These are phyloP conservation scores for Salix purpurea DNA, from an alignment of 345 rosid genomes.

Conservation along the genomic window DNA sequence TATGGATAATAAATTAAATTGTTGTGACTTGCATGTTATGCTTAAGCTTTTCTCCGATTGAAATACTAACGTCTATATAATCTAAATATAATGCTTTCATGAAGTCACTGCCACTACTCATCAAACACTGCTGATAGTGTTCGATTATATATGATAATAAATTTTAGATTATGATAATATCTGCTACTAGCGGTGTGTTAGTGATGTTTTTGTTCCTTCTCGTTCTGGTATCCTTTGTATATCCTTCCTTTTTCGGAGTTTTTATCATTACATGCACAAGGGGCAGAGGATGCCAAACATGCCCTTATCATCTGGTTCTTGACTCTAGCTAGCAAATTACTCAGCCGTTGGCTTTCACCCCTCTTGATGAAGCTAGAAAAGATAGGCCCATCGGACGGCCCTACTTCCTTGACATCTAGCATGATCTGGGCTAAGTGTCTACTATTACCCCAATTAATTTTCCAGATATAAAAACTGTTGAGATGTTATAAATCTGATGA, in stretches of 20 bases:
- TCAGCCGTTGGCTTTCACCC: no score
- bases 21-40: no score
- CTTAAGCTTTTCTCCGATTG: not conserved
- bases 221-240: not conserved
- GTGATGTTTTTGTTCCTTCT: not conserved
- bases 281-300: not conserved
- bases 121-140: constrained; percentile 6
- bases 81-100: not conserved
- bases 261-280: not conserved
- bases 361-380: not conserved
- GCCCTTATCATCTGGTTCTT: not conserved
- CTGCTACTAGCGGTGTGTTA: not conserved
- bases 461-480: no score
- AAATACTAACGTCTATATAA: not conserved
- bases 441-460: not conserved
- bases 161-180: not conserved
- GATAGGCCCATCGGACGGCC: not conserved
- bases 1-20: no score
- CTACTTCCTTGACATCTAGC: not conserved
- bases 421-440: not conserved
- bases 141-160: not conserved
- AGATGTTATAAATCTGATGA: not conserved
- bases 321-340: no score
- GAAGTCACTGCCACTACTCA: not conserved
- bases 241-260: not conserved